These are phyloP conservation scores for Penicillium lagena DNA, from an alignment of 495 filamentous ascomycete species.

Conservation along the genomic window DNA sequence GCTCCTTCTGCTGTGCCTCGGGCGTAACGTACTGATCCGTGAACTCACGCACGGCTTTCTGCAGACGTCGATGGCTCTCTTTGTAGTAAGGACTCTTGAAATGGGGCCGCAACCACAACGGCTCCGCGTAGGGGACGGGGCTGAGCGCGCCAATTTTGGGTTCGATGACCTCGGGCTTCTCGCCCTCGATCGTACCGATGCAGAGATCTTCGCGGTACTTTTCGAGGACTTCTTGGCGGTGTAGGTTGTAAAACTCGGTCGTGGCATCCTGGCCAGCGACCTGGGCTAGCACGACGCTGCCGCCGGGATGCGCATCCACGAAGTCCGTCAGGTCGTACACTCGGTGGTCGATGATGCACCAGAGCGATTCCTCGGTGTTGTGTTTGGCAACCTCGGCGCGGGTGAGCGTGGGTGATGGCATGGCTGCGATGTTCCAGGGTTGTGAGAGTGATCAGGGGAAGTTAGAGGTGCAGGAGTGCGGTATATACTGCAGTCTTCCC, in stretches of 20 bases:
- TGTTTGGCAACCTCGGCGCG: constrained; percentile 47
- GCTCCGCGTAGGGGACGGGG: constrained; percentile 73
- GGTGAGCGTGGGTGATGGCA: constrained; percentile 28
- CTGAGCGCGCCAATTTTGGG: constrained; percentile 65
- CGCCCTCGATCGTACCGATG: constrained; percentile 68
- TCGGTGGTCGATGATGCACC: constrained; percentile 53
- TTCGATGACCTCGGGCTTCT: constrained; percentile 68
- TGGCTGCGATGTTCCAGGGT: constrained; percentile 1
- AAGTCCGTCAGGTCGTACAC: constrained; percentile 57
- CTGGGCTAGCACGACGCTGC: constrained; percentile 45
- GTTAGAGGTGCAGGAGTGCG: neutral
- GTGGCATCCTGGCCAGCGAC: constrained; percentile 53
- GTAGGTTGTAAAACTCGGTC: constrained; percentile 49
- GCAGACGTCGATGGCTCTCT: constrained; percentile 64
- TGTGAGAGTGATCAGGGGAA: neutral
- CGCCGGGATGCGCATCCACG: constrained; percentile 54
- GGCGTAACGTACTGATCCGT: constrained; percentile 63
- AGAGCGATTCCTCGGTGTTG: constrained; percentile 47
- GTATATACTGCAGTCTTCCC: too few species aligned
- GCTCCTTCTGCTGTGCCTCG: constrained; percentile 74
- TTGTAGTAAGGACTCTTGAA: constrained; percentile 83
- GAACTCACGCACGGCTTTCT: constrained; percentile 68
- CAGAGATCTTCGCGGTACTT: constrained; percentile 66
- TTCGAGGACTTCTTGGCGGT: constrained; percentile 58
- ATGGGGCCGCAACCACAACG: constrained; percentile 69